Evolutionary conservation across 176 grass and related monocot genomes (phyloP), one percentile per base, ranked within the genome.

Genomic region (Musa itinerans): DNA sequence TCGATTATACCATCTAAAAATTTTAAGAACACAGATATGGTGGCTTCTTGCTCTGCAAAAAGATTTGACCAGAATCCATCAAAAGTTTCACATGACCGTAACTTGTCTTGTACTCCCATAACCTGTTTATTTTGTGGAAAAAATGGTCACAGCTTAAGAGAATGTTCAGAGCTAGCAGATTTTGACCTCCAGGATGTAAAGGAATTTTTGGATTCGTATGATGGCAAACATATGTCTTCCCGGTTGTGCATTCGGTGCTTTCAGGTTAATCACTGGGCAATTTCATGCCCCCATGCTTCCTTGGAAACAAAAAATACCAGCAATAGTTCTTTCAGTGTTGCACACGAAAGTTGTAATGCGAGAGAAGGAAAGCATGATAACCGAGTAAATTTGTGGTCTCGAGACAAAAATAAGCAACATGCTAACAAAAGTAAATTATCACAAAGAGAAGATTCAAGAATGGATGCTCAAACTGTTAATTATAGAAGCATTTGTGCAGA

Each of bases 11-110:
- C 85, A 67, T 83, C 75, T 72, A 74, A 87, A 25, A 86, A 83
- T 51, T 54, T 73, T 81, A 92, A 86, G 75, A 84, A 85, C 52
- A 86, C 85, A 21, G 83, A 88, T 73, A 79, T 80, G 68, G 89
- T 84, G 74, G 93, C 87, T 83, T 90, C 87, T 68, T 74, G 89
- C 81, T 92, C 92, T 83, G 89, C 89, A 55, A 96, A 87, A 81
- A 88, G 93, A 84, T 78, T 88, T 75, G 89, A 83, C 29, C 81
- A 83, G 63, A 82, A 84, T n/a, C 86, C 87, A 16, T 83, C 83
- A 74, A 74, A 64, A 73, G 54, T 27, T 84, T 79, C 73, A 26
- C 20, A 54, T 78, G 34, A 7, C 22, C 13, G 54, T 68, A 67
- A 6, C 21, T 8, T 34, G 10, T 78, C 76, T 19, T 11, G 13